Base-by-base conservation (phyloP, 2,329 filamentous ascomycete genomes). In the Colletotrichum echinochloae region DNA sequence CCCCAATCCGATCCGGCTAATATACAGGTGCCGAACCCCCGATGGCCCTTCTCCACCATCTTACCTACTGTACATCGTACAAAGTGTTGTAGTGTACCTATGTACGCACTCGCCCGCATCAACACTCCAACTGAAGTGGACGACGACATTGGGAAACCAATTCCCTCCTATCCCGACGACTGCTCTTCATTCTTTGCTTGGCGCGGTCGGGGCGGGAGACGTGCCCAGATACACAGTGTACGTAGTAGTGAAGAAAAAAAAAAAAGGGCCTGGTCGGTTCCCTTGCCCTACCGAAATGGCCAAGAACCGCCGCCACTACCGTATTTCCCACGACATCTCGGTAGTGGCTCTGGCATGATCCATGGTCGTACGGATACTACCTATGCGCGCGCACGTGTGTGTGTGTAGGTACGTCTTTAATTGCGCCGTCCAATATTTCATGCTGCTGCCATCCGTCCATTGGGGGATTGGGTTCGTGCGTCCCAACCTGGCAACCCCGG, bases 401-500 rank as follows among this genome's bases (percentile, higher is more conserved):
- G 7, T 18, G 14, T 51, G 26, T 51, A n/a, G n/a, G 23, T 7
- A 16, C 12, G 23, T 28, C 23, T 49, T 26, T 16, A 51, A 49
- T 49, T 51, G 7, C 26, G 16, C 48, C 16, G 26, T 30, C 48
- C 26, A 51, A 51, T 51, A 51, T 51, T 51, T 48, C 11, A 48
- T 51, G 26, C 26, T 30, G 48, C 26, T 30, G 26, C 14, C 26
- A 26, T 51, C 16, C 16, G 16, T 51, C 48, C 6, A 8, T 51
- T 28, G 26, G 6, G 5, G n/a, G 44, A 64, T 60, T 55, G 61
- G 66, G 55, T 66, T 66, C 41, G 62, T 70, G 62, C 66, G 66
- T 70, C 66, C 48, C 55, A 49, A 70, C 66, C 62, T 70, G 62
- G 60, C 62, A 66, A 70, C 66, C 62, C 62, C 44, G 48, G 7